These are phyloP conservation scores for Vitellaria paradoxa DNA, from an alignment of 179 eudicot genomes.

Conservation along the genomic window DNA sequence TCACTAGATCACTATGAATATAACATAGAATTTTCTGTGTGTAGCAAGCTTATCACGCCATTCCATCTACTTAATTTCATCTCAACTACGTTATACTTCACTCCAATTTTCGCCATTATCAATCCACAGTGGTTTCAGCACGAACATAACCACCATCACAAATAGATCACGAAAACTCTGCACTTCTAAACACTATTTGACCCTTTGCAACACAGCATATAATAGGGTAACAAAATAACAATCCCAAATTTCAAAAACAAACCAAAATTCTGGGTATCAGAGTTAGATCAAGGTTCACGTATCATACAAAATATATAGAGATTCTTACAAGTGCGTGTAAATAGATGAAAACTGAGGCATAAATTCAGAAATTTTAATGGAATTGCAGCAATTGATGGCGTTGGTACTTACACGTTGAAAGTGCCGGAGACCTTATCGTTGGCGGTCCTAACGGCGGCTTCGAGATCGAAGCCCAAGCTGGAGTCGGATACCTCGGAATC, in stretches of 20 bases:
- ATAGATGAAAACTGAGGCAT: background rate
- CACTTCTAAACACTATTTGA: background rate
- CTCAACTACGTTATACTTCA: background rate
- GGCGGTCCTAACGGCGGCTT: conserved; percentile 65
- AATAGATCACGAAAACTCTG: background rate
- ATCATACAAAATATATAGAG: background rate
- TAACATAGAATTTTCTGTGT: background rate
- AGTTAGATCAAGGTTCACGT: background rate
- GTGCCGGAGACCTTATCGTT: conserved; percentile 63
- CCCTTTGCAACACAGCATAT: background rate
- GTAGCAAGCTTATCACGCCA: background rate
- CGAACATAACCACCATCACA: background rate
- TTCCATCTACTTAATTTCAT: background rate
- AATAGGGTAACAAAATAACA: background rate
- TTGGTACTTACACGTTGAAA: conserved; percentile 48
- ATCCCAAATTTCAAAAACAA: background rate
- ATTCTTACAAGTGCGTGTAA: background rate
- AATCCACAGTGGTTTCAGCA: background rate
- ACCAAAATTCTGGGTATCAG: background rate
- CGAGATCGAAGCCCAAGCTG: conserved; percentile 48
- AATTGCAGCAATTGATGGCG: background rate
- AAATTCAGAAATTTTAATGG: background rate
- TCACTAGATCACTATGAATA: background rate
- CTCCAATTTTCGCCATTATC: background rate
- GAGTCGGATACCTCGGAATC: conserved; percentile 25